Evolutionary conservation across 2,329 filamentous ascomycete species (phyloP), one percentile per base, ranked within the genome.

Genomic region (Grosmannia penicillata): DNA sequence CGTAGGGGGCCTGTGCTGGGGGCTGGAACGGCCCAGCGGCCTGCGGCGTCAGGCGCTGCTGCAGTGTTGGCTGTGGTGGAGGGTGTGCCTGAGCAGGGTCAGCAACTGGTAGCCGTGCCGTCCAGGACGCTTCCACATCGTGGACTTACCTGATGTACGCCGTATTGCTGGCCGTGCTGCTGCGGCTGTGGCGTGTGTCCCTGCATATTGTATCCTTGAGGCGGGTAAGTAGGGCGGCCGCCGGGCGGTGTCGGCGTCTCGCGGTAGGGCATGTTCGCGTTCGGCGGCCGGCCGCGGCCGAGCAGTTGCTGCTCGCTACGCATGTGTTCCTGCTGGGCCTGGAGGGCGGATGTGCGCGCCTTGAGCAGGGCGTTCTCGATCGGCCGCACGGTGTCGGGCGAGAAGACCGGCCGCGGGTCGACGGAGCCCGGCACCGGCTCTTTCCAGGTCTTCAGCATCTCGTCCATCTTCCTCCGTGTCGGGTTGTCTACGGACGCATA

Each of bases 391-490:
- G 87, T 75, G 41, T 96, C 86, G 28, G 76, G 70, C 22, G 85
- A 75, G 54, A 98, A 98, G 37, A 98, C 89, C 8, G 91, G 87
- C 45, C 84, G 75, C n/a, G 79, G 79, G 51, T 94, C 89, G 55
- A 93, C 75, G 13, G 91, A 94, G 35, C 89, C 91, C 2, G 89
- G 86, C 13, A 96, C 86, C 3, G 91, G 84, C 52, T 94, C 84
- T 59, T 95, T 96, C 91, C 91, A 98, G 1, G 91, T 98, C 59
- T 83, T 86, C 49, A 98, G 68, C 80, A 98, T 89, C 58, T 93
- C 87, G 55, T 96, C 91, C 73, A 98, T 82, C 58, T 93, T 93
- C 48, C 79, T 79, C 46, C 91, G 77, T 18, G 87, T 86, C 43
- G 71, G 70, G 45, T 73, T 72, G 51, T 94, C 86, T 45, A 96